Percentiles rank a stretch among this genome's conserved stretches.
These are phyloP conservation scores for Lasiodiplodia hormozganensis DNA, from an alignment of 2,329 filamentous ascomycete species.

Conservation along the genomic window DNA sequence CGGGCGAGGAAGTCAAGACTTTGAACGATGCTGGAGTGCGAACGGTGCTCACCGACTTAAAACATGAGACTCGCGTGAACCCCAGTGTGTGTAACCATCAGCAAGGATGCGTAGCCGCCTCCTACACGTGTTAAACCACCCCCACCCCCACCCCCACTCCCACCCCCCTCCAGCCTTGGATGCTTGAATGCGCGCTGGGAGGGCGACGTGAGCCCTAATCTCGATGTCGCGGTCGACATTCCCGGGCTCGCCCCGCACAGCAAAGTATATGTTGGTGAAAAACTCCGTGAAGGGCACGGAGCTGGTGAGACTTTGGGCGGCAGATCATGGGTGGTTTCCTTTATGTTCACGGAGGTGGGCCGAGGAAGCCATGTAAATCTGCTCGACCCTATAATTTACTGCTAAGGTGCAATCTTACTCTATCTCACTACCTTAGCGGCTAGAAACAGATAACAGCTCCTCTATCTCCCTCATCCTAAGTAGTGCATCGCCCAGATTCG, in stretches of 20 bases:
- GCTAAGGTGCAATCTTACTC: not conserved
- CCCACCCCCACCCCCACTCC: too few species aligned
- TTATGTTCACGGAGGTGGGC: not conserved
- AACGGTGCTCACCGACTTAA: too few species aligned
- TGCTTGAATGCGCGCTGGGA: too few species aligned
- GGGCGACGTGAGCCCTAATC: not conserved
- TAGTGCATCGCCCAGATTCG: conserved; percentile 53
- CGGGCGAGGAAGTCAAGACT: too few species aligned
- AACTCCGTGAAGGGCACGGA: not conserved
- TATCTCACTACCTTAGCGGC: not conserved
- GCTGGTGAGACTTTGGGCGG: not conserved
- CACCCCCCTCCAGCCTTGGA: too few species aligned
- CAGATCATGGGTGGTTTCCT: not conserved
- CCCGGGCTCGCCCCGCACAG: not conserved
- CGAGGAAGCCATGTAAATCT: too few species aligned
- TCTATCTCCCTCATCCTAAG: conserved; percentile 58
- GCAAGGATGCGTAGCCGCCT: too few species aligned
- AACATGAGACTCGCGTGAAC: too few species aligned
- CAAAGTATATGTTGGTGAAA: conserved; percentile 6
- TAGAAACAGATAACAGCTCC: conserved; percentile 32
- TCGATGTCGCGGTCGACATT: not conserved
- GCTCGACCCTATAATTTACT: too few species aligned
- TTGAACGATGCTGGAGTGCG: too few species aligned
- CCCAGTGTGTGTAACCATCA: too few species aligned
- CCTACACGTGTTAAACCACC: too few species aligned